phyloP scores from a whole-genome alignment of 306 rosid species.

The Pachyrhizus erosus region DNA sequence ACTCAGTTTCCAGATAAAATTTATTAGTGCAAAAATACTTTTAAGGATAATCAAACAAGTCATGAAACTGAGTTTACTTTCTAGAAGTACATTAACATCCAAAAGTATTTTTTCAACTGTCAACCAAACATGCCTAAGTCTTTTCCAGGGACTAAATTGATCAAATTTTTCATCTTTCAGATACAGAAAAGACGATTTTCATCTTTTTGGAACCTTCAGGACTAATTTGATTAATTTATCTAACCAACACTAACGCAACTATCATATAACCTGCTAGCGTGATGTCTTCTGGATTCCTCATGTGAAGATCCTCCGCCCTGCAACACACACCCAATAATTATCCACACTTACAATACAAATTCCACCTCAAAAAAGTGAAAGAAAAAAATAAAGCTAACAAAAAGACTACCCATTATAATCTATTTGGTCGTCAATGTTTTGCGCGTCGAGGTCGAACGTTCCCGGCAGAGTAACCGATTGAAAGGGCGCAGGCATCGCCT shows the following conservation, averaged over 20 bases:
- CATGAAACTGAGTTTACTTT: too few species aligned
- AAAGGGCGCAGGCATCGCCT: conserved; percentile 70
- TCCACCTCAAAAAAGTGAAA: background rate
- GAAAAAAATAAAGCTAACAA: background rate
- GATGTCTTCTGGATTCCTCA: conserved; percentile 68
- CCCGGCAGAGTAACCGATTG: conserved; percentile 74
- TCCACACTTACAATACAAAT: background rate
- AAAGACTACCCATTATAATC: conserved; percentile 52
- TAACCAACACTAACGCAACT: background rate
- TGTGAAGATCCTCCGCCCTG: conserved; percentile 66
- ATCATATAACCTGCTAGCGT: conserved; percentile 63
- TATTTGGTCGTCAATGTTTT: conserved; percentile 48
- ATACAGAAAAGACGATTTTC: background rate
- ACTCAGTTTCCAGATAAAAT: too few species aligned
- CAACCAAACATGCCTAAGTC: too few species aligned
- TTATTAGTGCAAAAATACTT: too few species aligned
- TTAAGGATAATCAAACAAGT: too few species aligned
- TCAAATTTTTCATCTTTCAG: background rate
- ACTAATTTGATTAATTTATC: background rate
- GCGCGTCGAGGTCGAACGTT: conserved; percentile 71
- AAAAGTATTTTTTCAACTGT: too few species aligned
- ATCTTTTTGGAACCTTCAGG: background rate
- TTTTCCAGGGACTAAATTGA: background rate
- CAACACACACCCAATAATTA: conserved; percentile 24
- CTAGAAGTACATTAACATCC: too few species aligned